Base-by-base conservation (phyloP, 345 rosid species). In the Rhodamnia argentea region DNA sequence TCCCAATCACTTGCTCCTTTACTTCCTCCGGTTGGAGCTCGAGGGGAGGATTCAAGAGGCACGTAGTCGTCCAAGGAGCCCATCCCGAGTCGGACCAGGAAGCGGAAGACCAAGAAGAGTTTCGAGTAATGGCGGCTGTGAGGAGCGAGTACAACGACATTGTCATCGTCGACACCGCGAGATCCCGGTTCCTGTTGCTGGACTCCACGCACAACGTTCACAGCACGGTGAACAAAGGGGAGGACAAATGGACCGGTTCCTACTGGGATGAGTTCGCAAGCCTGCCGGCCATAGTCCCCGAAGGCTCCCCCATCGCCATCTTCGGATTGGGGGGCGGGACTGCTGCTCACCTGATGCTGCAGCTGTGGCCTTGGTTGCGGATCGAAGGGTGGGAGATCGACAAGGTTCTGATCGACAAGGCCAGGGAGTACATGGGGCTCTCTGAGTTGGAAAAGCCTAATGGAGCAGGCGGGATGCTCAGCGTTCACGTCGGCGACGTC, bases 261-360 rank as follows among this genome's bases (percentile, higher is more conserved):
- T 95, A 95, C 84, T 95, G 99, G 99, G 98, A 94, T 83, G 98
- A 96, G 87, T 95, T 95, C 90, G 95, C 92, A 5, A 92, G 89
- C 89, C 91, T 96, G 87, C 99, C 95, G 0, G 91, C 96, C 83
- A 91, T 95, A 82, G 87, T 93, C 87, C 97, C 99, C 81, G 44
- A 90, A 60, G 98, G 96, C 26, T 96, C 96, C 54, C 97, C 96
- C 52, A 83, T 95, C 85, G 97, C 96, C 40, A 95, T 96, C 84
- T 91, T 92, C 42, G 99, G 99, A 78, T 89, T 96, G 93, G 99
- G 97, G 52, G 99, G 96, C 86, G 99, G 99, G 87, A 96, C 99
- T 27, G 95, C 95, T 84, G 99, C 98, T 50, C 95, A 92, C 87
- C 85, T 95, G 92, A 93, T 95, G 92, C 99, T 95, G 88, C 90